Evolutionary conservation across 139 green algal species (phyloP).

Genomic region (Micromonas pusilla): DNA sequence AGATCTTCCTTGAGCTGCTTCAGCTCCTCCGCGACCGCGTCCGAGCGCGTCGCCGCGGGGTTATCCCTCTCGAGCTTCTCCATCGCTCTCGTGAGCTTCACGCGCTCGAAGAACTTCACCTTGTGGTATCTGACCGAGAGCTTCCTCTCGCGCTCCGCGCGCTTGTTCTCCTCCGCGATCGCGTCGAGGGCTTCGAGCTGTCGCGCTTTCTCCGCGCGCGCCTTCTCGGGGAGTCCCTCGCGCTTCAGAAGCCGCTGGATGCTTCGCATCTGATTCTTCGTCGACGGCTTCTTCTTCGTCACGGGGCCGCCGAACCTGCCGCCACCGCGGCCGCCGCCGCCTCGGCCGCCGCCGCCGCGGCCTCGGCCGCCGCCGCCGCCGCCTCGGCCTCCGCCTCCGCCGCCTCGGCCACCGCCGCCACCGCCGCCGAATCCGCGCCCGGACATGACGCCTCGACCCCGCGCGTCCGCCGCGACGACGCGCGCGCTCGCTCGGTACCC

Average conservation of each 20-base stretch:
- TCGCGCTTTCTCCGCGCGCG: slow-evolving; percentile 4
- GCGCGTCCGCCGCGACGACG: no score
- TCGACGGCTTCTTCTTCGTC: neutral
- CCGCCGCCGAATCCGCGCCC: no score
- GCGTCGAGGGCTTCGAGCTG: neutral
- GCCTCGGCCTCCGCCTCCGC: no score
- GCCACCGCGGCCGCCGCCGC: neutral
- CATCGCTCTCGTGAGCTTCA: slow-evolving; percentile 71
- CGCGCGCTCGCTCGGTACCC: no score
- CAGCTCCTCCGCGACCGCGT: slow-evolving; percentile 23
- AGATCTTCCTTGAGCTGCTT: slow-evolving; percentile 46
- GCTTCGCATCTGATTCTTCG: slow-evolving; percentile 15
- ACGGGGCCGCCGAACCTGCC: neutral
- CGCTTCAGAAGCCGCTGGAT: neutral
- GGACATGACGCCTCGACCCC: no score
- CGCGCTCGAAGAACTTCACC: slow-evolving; percentile 79
- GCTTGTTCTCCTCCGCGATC: neutral
- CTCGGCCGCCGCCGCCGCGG: neutral
- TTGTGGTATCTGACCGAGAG: slow-evolving; percentile 67
- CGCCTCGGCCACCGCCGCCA: no score
- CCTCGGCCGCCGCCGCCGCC: no score
- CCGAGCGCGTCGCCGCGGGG: slow-evolving; percentile 15
- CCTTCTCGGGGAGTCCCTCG: slow-evolving; percentile 1
- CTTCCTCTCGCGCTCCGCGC: slow-evolving; percentile 49
- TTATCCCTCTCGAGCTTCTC: slow-evolving; percentile 40